Conservation (phyloP, 1,139 yeast species). For the Starmera stellimalicola region DNA sequence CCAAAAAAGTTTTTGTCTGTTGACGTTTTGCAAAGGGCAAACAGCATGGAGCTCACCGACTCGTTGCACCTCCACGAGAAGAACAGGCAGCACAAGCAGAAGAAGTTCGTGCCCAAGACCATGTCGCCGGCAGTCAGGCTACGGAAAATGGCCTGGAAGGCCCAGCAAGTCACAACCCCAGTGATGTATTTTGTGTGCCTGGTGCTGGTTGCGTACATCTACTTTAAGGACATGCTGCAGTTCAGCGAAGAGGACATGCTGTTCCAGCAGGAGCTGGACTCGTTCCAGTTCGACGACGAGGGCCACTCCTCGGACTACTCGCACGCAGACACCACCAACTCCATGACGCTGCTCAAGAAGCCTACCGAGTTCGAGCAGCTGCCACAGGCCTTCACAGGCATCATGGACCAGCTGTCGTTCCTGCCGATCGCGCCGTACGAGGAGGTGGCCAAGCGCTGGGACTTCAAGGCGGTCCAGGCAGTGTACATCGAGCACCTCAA, state of each 20-base stretch:
- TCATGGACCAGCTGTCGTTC: constrained; percentile 19
- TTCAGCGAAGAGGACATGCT: background rate
- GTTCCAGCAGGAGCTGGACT: constrained; percentile 4
- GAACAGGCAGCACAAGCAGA: background rate
- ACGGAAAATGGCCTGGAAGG: background rate
- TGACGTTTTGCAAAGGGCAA: no score
- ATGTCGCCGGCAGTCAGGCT: constrained; percentile 1
- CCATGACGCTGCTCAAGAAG: constrained; percentile 9
- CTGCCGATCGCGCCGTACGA: constrained; percentile 27
- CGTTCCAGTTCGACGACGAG: constrained; percentile 12
- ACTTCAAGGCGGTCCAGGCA: constrained; percentile 21
- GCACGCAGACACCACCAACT: constrained; percentile 9
- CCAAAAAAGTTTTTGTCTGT: no score
- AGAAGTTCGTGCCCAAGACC: constrained; percentile 2
- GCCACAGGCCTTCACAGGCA: constrained; percentile 13
- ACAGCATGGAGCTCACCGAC: no score
- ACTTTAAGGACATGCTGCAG: constrained; percentile 1
- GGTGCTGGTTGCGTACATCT: constrained; percentile 2
- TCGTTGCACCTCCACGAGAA: no score
- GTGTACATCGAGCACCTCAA: constrained; percentile 23
- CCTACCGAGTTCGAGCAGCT: constrained; percentile 16
- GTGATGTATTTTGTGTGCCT: constrained; percentile 1
- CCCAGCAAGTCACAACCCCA: background rate
- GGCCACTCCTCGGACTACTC: constrained; percentile 10
- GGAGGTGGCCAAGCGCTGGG: constrained; percentile 22